phyloP scores from a whole-genome alignment of 1,284 basidiomycete genomes.

The Golubevia sp. region DNA sequence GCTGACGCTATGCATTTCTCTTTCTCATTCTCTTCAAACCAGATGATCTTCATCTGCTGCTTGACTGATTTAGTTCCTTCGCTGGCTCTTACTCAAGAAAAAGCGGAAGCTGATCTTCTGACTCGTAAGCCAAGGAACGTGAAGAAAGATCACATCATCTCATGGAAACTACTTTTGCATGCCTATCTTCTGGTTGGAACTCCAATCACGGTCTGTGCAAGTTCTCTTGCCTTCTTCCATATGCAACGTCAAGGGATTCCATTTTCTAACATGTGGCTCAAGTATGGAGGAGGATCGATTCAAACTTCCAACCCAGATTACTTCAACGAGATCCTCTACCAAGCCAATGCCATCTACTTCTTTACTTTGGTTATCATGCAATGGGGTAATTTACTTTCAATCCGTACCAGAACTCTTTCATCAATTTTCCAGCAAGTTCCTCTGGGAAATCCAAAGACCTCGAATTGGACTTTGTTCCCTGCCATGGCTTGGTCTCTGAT shows the following conservation, averaged over 20 bases:
- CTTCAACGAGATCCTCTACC: conserved; percentile 63
- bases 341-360: conserved; percentile 63
- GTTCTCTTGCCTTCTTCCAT: conserved; percentile 65
- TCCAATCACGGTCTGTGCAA: conserved; percentile 28
- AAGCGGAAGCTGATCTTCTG: conserved; percentile 48
- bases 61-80: conserved; percentile 26
- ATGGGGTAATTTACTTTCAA: conserved; percentile 68
- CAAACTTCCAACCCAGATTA: conserved; percentile 48
- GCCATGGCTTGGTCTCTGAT: conserved; percentile 25
- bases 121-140: conserved; percentile 60
- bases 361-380: conserved; percentile 74
- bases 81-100: conserved; percentile 53
- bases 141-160: conserved; percentile 45
- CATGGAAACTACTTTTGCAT: conserved; percentile 60
- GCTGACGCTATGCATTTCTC: too few relatives aligned
- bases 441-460: conserved; percentile 16
- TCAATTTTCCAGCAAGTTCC: conserved; percentile 62
- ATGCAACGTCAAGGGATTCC: conserved; percentile 67
- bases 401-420: conserved; percentile 66
- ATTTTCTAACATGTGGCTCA: conserved; percentile 67
- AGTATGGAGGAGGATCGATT: conserved; percentile 65
- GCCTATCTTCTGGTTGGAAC: conserved; percentile 43
- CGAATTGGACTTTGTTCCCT: conserved; percentile 32
- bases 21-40: too few relatives aligned
- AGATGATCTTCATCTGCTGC: conserved; percentile 58